Percentiles rank a stretch among this genome's conserved stretches.
Evolutionary conservation across 2,329 filamentous ascomycete species (phyloP).

Genomic region (Venturia pyrina): DNA sequence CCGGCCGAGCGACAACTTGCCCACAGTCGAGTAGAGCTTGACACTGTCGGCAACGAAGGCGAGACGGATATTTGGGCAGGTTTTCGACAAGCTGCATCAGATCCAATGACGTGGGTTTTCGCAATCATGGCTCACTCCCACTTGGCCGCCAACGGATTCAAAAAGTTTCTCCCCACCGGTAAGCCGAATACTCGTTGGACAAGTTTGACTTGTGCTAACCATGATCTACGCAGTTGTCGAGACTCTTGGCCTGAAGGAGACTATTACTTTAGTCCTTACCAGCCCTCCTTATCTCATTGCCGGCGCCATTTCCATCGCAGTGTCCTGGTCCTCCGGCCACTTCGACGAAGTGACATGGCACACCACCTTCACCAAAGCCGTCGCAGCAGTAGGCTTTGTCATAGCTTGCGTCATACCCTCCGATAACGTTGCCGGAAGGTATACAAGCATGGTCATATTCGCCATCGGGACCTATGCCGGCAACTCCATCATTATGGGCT

Average conservation of each 20-base stretch:
- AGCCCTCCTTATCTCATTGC: conserved; percentile 44
- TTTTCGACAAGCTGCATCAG: conserved; percentile 21
- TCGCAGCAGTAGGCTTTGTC: conserved; percentile 35
- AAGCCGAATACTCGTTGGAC: background rate
- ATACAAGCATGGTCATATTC: conserved; percentile 28
- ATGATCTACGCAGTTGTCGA: background rate
- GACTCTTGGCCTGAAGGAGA: background rate
- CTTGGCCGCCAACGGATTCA: conserved; percentile 20
- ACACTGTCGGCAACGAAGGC: conserved; percentile 10
- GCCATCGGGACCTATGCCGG: conserved; percentile 31
- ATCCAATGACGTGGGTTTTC: conserved; percentile 23
- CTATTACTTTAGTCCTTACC: background rate
- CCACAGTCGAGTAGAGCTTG: conserved; percentile 3
- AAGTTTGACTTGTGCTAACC: background rate
- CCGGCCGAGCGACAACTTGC: conserved; percentile 10
- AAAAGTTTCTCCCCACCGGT: conserved; percentile 22
- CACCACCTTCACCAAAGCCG: conserved; percentile 34
- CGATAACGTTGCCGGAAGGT: conserved; percentile 31
- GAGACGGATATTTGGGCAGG: conserved; percentile 23
- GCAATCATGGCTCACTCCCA: conserved; percentile 18
- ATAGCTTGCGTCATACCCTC: conserved; percentile 25
- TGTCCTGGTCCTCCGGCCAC: conserved; percentile 41
- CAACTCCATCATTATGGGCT: conserved; percentile 39
- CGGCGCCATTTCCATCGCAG: conserved; percentile 35
- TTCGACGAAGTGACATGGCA: conserved; percentile 42